Evolutionary conservation across 73 alveolate species (phyloP).

Genomic region (Uronychia binucleata): DNA sequence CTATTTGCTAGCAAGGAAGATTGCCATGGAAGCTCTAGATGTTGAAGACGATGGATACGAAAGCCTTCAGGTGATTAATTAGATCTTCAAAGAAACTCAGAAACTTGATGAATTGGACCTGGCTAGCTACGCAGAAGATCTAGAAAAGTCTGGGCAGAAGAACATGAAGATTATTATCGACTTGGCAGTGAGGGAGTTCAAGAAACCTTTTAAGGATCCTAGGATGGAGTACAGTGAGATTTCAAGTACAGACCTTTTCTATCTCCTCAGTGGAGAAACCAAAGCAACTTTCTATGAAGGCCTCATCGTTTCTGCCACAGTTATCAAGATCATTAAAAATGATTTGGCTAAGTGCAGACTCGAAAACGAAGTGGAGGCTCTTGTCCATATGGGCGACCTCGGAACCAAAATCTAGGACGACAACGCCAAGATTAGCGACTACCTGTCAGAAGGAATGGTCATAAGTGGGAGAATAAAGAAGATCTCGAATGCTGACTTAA

Average conservation of each 20-base stretch:
- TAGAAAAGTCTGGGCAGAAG: background rate
- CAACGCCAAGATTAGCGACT: background rate
- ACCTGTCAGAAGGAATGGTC: background rate
- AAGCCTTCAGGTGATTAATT: conserved; percentile 55
- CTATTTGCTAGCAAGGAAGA: conserved; percentile 65
- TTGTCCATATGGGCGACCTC: conserved; percentile 62
- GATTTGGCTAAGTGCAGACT: conserved; percentile 64
- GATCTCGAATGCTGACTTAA: background rate
- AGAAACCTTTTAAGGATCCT: conserved; percentile 77
- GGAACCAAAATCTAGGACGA: conserved; percentile 58
- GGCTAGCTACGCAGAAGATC: conserved; percentile 37
- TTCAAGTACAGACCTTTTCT: conserved; percentile 64
- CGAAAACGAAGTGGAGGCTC: conserved; percentile 80
- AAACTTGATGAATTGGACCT: conserved; percentile 73
- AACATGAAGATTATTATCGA: conserved; percentile 61
- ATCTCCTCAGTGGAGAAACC: conserved; percentile 79
- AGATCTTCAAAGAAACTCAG: conserved; percentile 65
- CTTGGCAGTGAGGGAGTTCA: conserved; percentile 70
- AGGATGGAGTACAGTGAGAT: conserved; percentile 57
- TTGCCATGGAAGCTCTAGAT: conserved; percentile 56
- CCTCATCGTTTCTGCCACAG: conserved; percentile 82
- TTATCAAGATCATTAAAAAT: conserved; percentile 53
- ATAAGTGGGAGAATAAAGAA: background rate
- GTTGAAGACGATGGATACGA: conserved; percentile 59
- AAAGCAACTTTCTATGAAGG: conserved; percentile 73